Evolutionary conservation across 495 filamentous ascomycete genomes (phyloP), one percentile per base, ranked within the genome.

Genomic region (Penicillium bialowiezense): DNA sequence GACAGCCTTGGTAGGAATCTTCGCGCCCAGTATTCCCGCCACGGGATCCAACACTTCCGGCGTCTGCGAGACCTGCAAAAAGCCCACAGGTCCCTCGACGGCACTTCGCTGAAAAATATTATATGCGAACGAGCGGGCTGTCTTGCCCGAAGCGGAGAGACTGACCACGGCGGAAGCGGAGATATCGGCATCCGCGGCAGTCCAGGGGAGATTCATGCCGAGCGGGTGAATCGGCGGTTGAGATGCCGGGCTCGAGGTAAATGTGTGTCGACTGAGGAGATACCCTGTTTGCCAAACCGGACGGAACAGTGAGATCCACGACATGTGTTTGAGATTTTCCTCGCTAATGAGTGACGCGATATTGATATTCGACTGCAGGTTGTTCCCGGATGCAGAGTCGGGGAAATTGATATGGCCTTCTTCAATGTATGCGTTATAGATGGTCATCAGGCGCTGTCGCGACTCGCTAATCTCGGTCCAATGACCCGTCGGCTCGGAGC

Each of bases 401-500:
- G 23, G 23, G 23, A 26, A 8, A 26, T 26, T 8, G 8, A 26
- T 26, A 26, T 26, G 23, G 23, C 23, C 23, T 26, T 26, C 21
- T 31, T 32, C 39, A 1, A 63, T 38, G 51, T 80, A 81, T 4
- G 67, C 68, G 55, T 83, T 84, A 56, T 85, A 84, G 9, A 84
- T 45, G 1, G 68, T 48, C 59, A 81, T 68, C 13, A 77, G 49
- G 9, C 67, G 42, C 36, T 72, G 55, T 7, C 82, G 59, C 41
- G 74, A 67, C 2, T 61, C 56, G 51, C 67, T 76, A 10, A 63
- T 64, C 26, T 76, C 75, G 3, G 68, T 14, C 55, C 74, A 70
- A 37, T 71, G 60, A 35, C 71, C 71, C 6, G 31, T 19, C 6
- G 44, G 54, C 8, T 48, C 45, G 14, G 43, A 20, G 1, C 28